Conservation (phyloP, 805 yeast species). For the Yamadazyma insecticola region DNA sequence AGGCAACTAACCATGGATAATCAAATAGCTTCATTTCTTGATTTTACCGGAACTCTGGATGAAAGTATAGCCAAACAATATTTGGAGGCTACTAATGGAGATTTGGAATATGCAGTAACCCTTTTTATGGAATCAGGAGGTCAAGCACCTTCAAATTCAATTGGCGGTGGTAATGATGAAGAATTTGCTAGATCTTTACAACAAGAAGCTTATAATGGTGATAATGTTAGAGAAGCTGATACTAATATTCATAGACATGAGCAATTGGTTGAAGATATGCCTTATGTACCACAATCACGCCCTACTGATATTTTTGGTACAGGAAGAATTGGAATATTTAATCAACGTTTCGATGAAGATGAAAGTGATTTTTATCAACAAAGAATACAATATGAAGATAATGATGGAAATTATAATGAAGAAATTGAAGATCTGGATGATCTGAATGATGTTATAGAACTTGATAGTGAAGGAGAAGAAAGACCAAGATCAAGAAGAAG, state of each 20-base stretch:
- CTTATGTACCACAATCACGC: conserved; percentile 7
- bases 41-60: conserved; percentile 75
- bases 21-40: conserved; percentile 67
- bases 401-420: conserved; percentile 26
- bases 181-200: conserved; percentile 61
- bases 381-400: conserved; percentile 19
- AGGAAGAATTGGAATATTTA: conserved; percentile 52
- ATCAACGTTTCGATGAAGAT: conserved; percentile 47
- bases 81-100: conserved; percentile 70
- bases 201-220: conserved; percentile 51
- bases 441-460: conserved; percentile 23
- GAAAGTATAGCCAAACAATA: conserved; percentile 67
- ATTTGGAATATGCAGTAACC: conserved; percentile 80
- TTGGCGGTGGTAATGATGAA: conserved; percentile 30
- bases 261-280: conserved; percentile 51
- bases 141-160: conserved; percentile 1
- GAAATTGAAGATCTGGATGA: conserved; percentile 16
- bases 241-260: conserved; percentile 78
- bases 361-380: conserved; percentile 22
- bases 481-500: conserved; percentile 24
- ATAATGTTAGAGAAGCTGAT: conserved; percentile 50
- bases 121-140: conserved; percentile 60
- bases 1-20: conserved; percentile 43
- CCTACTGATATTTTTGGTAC: conserved; percentile 46
- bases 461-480: conserved; percentile 25